Conservation (phyloP, 1,284 basidiomycete genomes). For the Hymenochaete sp. region DNA sequence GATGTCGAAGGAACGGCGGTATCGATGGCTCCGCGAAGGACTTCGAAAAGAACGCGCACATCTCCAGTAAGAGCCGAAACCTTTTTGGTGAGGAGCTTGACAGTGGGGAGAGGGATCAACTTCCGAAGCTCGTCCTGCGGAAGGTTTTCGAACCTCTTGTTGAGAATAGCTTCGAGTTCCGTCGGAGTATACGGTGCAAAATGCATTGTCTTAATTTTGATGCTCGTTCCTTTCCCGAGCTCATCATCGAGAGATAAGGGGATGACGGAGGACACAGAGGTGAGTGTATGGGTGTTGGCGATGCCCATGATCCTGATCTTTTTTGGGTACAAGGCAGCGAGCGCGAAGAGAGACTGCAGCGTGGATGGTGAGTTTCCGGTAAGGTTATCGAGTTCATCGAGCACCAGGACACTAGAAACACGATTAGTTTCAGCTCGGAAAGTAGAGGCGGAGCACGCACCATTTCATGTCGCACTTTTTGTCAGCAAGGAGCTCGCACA, state of each 20-base stretch:
- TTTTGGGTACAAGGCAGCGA: slow-evolving; percentile 42
- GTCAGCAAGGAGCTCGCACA: slow-evolving; percentile 27
- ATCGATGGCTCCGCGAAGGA: slow-evolving; percentile 69
- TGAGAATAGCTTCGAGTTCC: slow-evolving; percentile 59
- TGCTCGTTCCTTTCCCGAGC: slow-evolving; percentile 21
- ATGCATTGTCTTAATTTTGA: slow-evolving; percentile 55
- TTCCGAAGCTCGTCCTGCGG: slow-evolving; percentile 36
- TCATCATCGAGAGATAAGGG: slow-evolving; percentile 13
- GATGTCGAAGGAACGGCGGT: slow-evolving; percentile 36
- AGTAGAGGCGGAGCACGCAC: slow-evolving; percentile 31
- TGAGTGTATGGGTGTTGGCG: slow-evolving; percentile 76
- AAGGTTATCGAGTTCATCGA: slow-evolving; percentile 76
- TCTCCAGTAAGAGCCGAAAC: slow-evolving; percentile 71
- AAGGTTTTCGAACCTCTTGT: slow-evolving; percentile 45
- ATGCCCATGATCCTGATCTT: slow-evolving; percentile 64
- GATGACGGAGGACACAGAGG: slow-evolving; percentile 36
- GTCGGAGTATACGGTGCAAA: slow-evolving; percentile 65
- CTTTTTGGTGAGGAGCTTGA: slow-evolving; percentile 67
- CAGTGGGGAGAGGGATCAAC: slow-evolving; percentile 51
- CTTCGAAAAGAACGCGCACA: slow-evolving; percentile 66
- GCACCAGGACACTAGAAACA: slow-evolving; percentile 51
- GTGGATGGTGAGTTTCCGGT: slow-evolving; percentile 42
- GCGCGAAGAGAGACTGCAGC: slow-evolving; percentile 52
- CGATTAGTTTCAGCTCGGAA: slow-evolving; percentile 6
- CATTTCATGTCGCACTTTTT: slow-evolving; percentile 36